These are phyloP conservation scores for Clathrospora elynae DNA, from an alignment of 2,329 filamentous ascomycete genomes.

Conservation along the genomic window DNA sequence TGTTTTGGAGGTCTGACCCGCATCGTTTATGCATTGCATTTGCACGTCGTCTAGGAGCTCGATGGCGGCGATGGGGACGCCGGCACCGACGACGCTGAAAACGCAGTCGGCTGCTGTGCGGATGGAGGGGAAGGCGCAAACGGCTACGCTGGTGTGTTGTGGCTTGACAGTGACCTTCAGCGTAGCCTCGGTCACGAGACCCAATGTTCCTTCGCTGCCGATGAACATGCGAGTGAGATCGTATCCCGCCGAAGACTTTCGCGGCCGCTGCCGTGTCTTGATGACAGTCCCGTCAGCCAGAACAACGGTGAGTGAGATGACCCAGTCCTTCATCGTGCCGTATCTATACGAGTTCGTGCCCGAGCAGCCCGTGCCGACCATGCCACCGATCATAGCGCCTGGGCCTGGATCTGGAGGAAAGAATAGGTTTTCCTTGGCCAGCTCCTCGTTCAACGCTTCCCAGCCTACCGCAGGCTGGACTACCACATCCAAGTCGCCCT, in stretches of 20 bases:
- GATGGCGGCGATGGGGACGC: slow-evolving; percentile 85
- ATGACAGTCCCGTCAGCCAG: slow-evolving; percentile 88
- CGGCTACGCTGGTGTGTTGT: slow-evolving; percentile 78
- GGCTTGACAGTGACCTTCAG: slow-evolving; percentile 85
- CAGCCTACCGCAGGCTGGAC: slow-evolving; percentile 74
- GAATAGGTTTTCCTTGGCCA: slow-evolving; percentile 75
- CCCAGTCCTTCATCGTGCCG: slow-evolving; percentile 95
- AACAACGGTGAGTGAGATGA: slow-evolving; percentile 82
- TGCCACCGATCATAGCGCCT: slow-evolving; percentile 89
- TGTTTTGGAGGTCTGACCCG: slow-evolving; percentile 64
- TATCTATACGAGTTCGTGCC: slow-evolving; percentile 92
- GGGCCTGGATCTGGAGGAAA: slow-evolving; percentile 92
- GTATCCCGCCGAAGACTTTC: slow-evolving; percentile 90
- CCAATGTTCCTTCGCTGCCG: slow-evolving; percentile 88
- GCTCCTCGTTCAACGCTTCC: slow-evolving; percentile 81
- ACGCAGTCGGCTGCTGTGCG: slow-evolving; percentile 79
- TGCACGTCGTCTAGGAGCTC: slow-evolving; percentile 92
- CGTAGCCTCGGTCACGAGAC: slow-evolving; percentile 87
- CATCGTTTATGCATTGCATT: slow-evolving; percentile 75
- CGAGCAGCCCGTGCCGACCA: slow-evolving; percentile 76
- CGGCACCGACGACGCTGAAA: slow-evolving; percentile 75
- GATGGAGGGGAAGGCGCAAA: slow-evolving; percentile 67
- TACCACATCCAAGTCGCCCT: slow-evolving; percentile 66
- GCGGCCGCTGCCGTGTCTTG: slow-evolving; percentile 83
- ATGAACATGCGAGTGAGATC: slow-evolving; percentile 89